Conservation (phyloP, 225 moss, liverwort and hornwort species). For the Takakia lepidozioides region DNA sequence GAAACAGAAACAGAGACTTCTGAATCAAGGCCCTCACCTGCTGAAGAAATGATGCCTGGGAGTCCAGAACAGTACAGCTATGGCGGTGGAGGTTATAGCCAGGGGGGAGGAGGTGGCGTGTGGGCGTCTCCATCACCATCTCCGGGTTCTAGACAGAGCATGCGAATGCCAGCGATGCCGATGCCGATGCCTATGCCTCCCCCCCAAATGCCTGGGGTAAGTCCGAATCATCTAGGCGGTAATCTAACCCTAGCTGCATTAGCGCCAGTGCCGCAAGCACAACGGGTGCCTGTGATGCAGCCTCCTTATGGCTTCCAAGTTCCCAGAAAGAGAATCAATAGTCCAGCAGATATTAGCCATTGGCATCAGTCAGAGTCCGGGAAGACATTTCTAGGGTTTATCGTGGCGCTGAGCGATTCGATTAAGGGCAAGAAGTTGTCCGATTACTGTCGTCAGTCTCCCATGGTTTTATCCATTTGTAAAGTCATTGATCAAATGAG, state of each 20-base stretch:
- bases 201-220: slow-evolving; percentile 36
- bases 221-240: slow-evolving; percentile 29
- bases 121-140: slow-evolving; percentile 14
- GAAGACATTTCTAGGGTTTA: slow-evolving; percentile 79
- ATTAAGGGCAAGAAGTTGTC: slow-evolving; percentile 78
- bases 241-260: slow-evolving; percentile 72
- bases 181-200: slow-evolving; percentile 13
- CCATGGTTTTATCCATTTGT: slow-evolving; percentile 36
- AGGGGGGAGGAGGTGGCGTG: slow-evolving; percentile 2
- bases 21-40: not conserved
- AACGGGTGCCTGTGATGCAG: slow-evolving; percentile 61
- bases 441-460: slow-evolving; percentile 69
- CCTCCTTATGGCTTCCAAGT: slow-evolving; percentile 66
- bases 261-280: slow-evolving; percentile 81
- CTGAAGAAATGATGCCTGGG: slow-evolving; percentile 3
- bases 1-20: slow-evolving; percentile 5
- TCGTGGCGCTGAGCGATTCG: slow-evolving; percentile 69
- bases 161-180: slow-evolving; percentile 36
- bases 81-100: slow-evolving; percentile 5
- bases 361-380: slow-evolving; percentile 81
- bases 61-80: slow-evolving; percentile 11
- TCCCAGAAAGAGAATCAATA: slow-evolving; percentile 68
- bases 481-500: slow-evolving; percentile 53
- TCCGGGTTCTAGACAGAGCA: slow-evolving; percentile 4
- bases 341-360: slow-evolving; percentile 54